Evolutionary conservation across 129 eudicot species (phyloP), one percentile per base, ranked within the genome.

Genomic region (Chrysanthemum seticuspe): DNA sequence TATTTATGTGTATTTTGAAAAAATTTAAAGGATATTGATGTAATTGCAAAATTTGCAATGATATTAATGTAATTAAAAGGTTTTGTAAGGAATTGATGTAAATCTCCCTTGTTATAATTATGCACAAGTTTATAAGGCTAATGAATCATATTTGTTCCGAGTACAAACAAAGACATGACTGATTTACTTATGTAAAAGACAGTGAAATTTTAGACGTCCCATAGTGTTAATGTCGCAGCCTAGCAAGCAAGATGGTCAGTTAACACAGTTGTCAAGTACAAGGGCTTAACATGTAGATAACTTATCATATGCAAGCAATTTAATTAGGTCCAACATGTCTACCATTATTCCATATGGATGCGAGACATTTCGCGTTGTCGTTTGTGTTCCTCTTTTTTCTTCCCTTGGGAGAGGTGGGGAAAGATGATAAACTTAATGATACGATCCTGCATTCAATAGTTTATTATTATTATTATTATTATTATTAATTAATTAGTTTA

Each of bases 361-460:
- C 14, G 2, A 65, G 70, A 65, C 63, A 14, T 23, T 14, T 25
- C 15, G 15, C 47, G 16, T 13, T 10, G 12, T 68, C 8, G 7
- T 15, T 50, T 68, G 58, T 68, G 72, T 53, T 53, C 7, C 58
- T 68, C 14, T 68, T 67, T 19, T 50, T 68, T 23, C 23, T 21
- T 68, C 61, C 48, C 58, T 13, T 50, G 51, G 11, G 11, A 67
- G 36, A 67, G 44, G 19, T 49, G 72, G 13, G 9, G 48, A 13
- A 48, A 21, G 36, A 49, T 47, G 11, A 34, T 71, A 44, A 36
- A n/a, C n/a, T n/a, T n/a, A n/a, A n/a, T n/a, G n/a, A n/a, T n/a
- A n/a, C n/a, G n/a, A n/a, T n/a, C n/a, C n/a, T n/a, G n/a, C n/a
- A n/a, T n/a, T n/a, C n/a, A n/a, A n/a, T n/a, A n/a, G n/a, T n/a